Base-by-base conservation (phyloP, 352 stramenopile genomes). In the Pythium sp. region DNA sequence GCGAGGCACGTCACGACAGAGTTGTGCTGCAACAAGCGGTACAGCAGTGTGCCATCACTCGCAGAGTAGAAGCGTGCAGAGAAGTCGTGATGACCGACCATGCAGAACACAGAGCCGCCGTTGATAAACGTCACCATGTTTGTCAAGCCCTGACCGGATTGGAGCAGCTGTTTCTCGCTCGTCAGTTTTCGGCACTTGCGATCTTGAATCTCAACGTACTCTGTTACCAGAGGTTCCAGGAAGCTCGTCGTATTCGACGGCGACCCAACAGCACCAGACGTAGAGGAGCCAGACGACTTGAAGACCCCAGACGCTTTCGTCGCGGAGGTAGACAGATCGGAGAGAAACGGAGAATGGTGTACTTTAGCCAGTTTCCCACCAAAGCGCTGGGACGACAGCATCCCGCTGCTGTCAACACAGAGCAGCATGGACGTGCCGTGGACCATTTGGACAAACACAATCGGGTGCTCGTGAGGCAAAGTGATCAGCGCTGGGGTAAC, bases 51-150 rank as follows among this genome's bases (percentile, higher is more conserved):
- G 8, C 88, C 88, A 46, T 95, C 88, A 2, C 58, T 84, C 46
- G 82, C 78, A 0, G 85, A 89, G 67, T 92, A 85, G 67, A 94
- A 93, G 14, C 84, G 80, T 26, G 85, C 86, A 0, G 86, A 93
- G 34, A 84, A 92, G 34, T 94, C 86, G 69, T 92, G 78, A 65
- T 94, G 79, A 0, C 84, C 86, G 1, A 86, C 80, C 1, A 86
- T 87, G 62, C 83, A 92, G 30, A 89, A 74, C 34, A 91, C 72
- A 28, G 84, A 73, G 0, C 85, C 82, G 1, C 49, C 60, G 63
- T 89, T 81, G 46, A 94, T 58, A 68, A 92, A 86, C 34, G 77
- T 77, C 12, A 93, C 57, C 9, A 28, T 59, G 32, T 67, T 70
- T 2, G 73, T 72, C 59, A 77, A 26, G 24, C 24, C 32, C 15